phyloP scores from a whole-genome alignment of 108 stramenopile genomes.

The Skeletonema tropicum region DNA sequence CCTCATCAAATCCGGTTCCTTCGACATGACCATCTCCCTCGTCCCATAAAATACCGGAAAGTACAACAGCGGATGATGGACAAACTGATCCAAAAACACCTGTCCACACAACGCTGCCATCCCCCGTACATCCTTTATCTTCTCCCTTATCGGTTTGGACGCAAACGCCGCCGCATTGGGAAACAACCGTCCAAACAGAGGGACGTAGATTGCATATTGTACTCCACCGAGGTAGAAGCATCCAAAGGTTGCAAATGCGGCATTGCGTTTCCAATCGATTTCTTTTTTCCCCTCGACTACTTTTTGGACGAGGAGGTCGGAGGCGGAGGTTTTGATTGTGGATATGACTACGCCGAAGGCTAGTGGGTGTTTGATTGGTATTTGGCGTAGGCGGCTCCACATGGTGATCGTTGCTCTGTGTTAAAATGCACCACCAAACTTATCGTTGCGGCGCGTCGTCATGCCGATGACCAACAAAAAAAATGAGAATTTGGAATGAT shows the following conservation, averaged over 20 bases:
- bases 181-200: conserved; percentile 79
- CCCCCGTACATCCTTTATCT: conserved; percentile 72
- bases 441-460: too few species aligned
- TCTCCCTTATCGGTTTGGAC: conserved; percentile 66
- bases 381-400: conserved; percentile 32
- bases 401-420: neutral
- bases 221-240: conserved; percentile 89
- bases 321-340: conserved; percentile 79
- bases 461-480: too few species aligned
- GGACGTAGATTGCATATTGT: conserved; percentile 86
- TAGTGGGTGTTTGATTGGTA: conserved; percentile 76
- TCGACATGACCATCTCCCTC: conserved; percentile 80
- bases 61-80: conserved; percentile 91
- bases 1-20: conserved; percentile 63
- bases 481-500: too few species aligned
- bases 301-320: conserved; percentile 84
- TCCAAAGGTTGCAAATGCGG: conserved; percentile 88
- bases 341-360: conserved; percentile 86
- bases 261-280: conserved; percentile 90
- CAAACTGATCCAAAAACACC: conserved; percentile 72
- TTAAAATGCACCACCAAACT: too few species aligned
- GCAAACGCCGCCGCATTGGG: conserved; percentile 80
- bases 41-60: conserved; percentile 92
- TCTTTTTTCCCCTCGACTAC: conserved; percentile 76
- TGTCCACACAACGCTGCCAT: conserved; percentile 47